These are phyloP conservation scores for Pichia sp. DNA, from an alignment of 1,139 yeast species.

Conservation along the genomic window DNA sequence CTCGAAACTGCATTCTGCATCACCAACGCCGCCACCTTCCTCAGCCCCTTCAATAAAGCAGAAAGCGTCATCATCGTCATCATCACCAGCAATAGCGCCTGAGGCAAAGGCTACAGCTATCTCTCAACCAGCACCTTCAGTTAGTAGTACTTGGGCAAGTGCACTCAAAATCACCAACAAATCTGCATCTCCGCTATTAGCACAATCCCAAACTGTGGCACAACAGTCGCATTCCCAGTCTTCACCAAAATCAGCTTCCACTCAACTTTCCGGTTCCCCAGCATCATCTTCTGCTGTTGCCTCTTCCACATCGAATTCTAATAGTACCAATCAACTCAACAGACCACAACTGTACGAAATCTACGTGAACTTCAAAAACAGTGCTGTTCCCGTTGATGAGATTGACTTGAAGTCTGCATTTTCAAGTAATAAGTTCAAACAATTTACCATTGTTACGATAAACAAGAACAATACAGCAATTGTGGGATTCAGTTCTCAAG, in stretches of 20 bases:
- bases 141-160: conserved; percentile 6
- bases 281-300: background rate
- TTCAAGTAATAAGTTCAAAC: background rate
- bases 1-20: background rate
- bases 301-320: background rate
- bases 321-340: background rate
- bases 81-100: no score
- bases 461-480: conserved; percentile 5
- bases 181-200: background rate
- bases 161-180: background rate
- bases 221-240: background rate
- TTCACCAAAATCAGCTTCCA: background rate
- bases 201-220: background rate
- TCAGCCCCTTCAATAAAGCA: background rate
- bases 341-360: background rate
- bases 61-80: background rate
- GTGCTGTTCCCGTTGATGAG: conserved; percentile 2
- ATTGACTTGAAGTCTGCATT: conserved; percentile 4
- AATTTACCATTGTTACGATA: background rate
- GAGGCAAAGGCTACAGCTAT: background rate
- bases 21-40: background rate
- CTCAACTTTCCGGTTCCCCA: background rate
- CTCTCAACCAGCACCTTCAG: conserved; percentile 1
- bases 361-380: conserved; percentile 6
- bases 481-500: conserved; percentile 3